A percentile compares a stretch with the other conserved stretches of the same genome.
These are phyloP conservation scores for Corynascus novoguineensis DNA, from an alignment of 495 filamentous ascomycete genomes.

Conservation along the genomic window DNA sequence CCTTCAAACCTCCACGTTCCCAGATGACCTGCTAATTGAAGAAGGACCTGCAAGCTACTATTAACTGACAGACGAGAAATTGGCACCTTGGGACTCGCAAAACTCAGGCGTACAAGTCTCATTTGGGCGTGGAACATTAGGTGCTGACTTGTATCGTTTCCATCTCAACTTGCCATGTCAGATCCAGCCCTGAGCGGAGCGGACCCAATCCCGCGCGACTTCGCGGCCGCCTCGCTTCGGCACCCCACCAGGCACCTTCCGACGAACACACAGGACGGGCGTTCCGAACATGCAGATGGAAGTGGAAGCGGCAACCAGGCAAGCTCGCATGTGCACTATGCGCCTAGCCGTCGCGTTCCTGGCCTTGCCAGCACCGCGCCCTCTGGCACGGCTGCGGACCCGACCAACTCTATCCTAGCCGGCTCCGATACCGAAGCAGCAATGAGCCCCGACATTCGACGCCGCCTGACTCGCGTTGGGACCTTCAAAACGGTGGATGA, in stretches of 20 bases:
- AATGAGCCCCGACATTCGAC: conserved; percentile 22
- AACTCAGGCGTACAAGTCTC: too few species aligned
- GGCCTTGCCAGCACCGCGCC: neutral
- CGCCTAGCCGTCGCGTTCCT: neutral
- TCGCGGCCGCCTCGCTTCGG: neutral
- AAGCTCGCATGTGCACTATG: conserved; percentile 11
- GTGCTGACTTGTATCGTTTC: too few species aligned
- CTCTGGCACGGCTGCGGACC: neutral
- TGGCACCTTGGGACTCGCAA: too few species aligned
- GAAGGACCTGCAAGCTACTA: too few species aligned
- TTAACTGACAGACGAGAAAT: too few species aligned
- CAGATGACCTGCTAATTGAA: too few species aligned
- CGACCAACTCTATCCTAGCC: neutral
- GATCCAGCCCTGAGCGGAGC: neutral
- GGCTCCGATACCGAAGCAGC: conserved; percentile 10
- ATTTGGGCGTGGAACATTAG: too few species aligned
- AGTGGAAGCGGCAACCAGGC: neutral
- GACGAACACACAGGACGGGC: neutral
- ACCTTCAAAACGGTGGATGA: conserved; percentile 41
- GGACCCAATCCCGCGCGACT: neutral
- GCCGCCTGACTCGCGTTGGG: conserved; percentile 31
- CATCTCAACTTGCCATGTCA: too few species aligned
- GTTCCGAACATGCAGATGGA: neutral
- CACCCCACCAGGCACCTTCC: neutral
- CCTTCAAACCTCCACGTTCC: too few species aligned